Conservation (phyloP, 805 yeast genomes). For the Naumovozyma dairenensis region DNA sequence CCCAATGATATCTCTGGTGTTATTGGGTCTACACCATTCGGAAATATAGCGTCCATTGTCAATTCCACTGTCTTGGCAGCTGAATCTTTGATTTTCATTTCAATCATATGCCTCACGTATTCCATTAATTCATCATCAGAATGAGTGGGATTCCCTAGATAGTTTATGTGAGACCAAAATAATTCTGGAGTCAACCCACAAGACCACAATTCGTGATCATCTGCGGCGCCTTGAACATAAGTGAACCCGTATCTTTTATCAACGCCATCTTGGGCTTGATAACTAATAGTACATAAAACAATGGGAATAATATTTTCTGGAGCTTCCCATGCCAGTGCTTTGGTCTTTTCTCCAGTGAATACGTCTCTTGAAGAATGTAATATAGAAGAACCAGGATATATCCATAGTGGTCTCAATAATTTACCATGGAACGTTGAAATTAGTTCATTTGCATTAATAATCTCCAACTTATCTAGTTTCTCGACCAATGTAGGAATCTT, state of each 20-base stretch:
- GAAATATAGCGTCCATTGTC: too few relatives aligned
- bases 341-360: conserved; percentile 24
- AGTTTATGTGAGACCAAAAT: conserved; percentile 43
- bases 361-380: conserved; percentile 16
- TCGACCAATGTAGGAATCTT: conserved; percentile 41
- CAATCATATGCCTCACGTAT: too few relatives aligned
- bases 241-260: conserved; percentile 37
- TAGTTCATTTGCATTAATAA: conserved; percentile 31
- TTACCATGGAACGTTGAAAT: conserved; percentile 29
- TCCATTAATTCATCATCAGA: conserved; percentile 27
- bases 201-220: conserved; percentile 86
- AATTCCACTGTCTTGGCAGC: too few relatives aligned
- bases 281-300: conserved; percentile 53
- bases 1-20: conserved; percentile 19
- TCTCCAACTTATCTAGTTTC: conserved; percentile 33
- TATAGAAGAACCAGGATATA: conserved; percentile 42
- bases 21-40: too few relatives aligned
- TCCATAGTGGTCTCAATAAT: conserved; percentile 61
- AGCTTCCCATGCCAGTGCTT: conserved; percentile 25
- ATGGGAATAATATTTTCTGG: conserved; percentile 35
- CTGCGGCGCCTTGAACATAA: conserved; percentile 91
- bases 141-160: conserved; percentile 19
- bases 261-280: conserved; percentile 49
- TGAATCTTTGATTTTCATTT: too few relatives aligned
- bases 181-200: conserved; percentile 40